Evolutionary conservation across 176 grass and related monocot genomes (phyloP).

Genomic region (Pontederia crassipes): DNA sequence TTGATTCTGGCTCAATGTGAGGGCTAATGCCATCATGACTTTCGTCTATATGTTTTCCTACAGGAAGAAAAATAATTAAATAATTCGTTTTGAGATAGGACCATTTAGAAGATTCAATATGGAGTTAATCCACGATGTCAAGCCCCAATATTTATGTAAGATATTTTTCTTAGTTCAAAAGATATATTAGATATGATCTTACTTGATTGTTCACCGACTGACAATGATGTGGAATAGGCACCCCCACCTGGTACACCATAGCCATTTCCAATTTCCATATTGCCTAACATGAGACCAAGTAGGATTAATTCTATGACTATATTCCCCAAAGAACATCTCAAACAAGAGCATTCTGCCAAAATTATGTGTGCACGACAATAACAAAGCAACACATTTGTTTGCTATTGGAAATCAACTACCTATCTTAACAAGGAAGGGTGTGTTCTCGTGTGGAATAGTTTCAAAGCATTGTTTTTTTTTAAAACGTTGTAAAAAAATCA

Average conservation of each 20-base stretch:
- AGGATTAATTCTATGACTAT: background rate
- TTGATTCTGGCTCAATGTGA: conserved; percentile 21
- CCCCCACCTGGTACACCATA: conserved; percentile 92
- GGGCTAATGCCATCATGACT: conserved; percentile 3
- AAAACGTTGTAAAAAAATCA: too few species aligned
- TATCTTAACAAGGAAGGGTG: too few species aligned
- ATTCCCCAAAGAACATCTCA: conserved; percentile 1
- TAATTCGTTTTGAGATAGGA: too few species aligned
- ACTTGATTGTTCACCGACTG: conserved; percentile 46
- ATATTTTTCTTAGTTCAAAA: background rate
- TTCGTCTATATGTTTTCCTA: conserved; percentile 43
- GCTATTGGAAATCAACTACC: too few species aligned
- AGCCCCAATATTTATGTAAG: too few species aligned
- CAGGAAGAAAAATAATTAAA: background rate
- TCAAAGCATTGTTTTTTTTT: too few species aligned
- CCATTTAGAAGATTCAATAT: too few species aligned
- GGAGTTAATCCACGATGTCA: too few species aligned
- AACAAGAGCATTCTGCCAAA: conserved; percentile 13
- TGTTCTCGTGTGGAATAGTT: too few species aligned
- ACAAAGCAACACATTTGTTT: too few species aligned
- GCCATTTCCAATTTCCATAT: conserved; percentile 95
- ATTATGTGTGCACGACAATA: background rate
- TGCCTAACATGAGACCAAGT: conserved; percentile 30
- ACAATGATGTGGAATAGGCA: conserved; percentile 69
- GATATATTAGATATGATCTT: conserved; percentile 13